A percentile compares a stretch with the other conserved stretches of the same genome.
phyloP scores from a whole-genome alignment of 2,329 filamentous ascomycete species.

The Colletotrichum sp. region DNA sequence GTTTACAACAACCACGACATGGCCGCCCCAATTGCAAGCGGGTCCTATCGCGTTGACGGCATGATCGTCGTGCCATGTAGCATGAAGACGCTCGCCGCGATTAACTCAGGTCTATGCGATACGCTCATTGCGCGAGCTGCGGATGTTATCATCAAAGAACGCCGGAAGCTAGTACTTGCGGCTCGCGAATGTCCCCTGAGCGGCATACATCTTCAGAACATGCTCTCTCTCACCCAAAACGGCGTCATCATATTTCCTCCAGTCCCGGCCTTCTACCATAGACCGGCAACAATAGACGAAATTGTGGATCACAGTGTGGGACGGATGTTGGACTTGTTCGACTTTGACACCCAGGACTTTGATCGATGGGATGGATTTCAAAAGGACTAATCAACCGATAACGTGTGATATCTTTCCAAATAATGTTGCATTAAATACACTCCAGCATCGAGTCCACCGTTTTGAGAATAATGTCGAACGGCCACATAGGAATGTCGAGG shows the following conservation, averaged over 20 bases:
- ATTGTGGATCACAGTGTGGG: conserved; percentile 50
- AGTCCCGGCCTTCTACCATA: conserved; percentile 49
- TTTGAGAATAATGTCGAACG: background rate
- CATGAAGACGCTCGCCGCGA: conserved; percentile 52
- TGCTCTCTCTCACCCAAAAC: conserved; percentile 40
- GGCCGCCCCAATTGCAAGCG: conserved; percentile 47
- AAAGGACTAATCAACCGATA: background rate
- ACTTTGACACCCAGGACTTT: conserved; percentile 44
- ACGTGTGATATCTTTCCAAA: background rate
- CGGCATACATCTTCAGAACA: conserved; percentile 51
- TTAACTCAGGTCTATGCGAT: conserved; percentile 45
- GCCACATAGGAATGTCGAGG: background rate
- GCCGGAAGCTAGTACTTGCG: conserved; percentile 42
- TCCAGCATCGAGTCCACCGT: background rate
- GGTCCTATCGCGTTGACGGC: conserved; percentile 45
- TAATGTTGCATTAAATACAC: background rate
- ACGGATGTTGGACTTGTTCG: conserved; percentile 50
- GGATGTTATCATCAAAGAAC: conserved; percentile 51
- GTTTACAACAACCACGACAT: conserved; percentile 40
- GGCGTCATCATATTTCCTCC: conserved; percentile 50
- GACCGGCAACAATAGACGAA: conserved; percentile 42
- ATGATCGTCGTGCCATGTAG: conserved; percentile 55
- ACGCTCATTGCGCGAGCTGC: conserved; percentile 51
- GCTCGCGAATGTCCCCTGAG: conserved; percentile 51
- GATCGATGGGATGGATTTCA: conserved; percentile 38